Percentiles rank a stretch among this genome's conserved stretches.
phyloP scores from a whole-genome alignment of 805 yeast species.

The Candida fluviatilis region DNA sequence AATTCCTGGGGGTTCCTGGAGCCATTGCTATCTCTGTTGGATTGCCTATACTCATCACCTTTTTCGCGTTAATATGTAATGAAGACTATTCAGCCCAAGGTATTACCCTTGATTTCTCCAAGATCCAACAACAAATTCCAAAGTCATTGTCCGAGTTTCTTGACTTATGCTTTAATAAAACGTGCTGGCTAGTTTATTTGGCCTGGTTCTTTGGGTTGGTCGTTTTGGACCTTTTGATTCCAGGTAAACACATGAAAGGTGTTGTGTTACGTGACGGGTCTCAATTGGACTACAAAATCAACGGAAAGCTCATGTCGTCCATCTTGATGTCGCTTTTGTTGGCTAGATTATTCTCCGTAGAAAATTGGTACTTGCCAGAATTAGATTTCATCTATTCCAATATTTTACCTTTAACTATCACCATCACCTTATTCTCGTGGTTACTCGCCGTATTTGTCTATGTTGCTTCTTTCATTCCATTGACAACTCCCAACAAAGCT shows the following conservation, averaged over 20 bases:
- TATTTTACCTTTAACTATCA: conserved; percentile 58
- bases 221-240: conserved; percentile 55
- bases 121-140: conserved; percentile 35
- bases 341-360: conserved; percentile 44
- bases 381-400: conserved; percentile 70
- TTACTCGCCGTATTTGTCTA: conserved; percentile 63
- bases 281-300: conserved; percentile 67
- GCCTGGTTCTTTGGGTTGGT: conserved; percentile 71
- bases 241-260: conserved; percentile 61
- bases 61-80: conserved; percentile 60
- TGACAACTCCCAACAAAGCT: conserved; percentile 44
- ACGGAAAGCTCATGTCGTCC: conserved; percentile 61
- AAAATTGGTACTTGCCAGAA: conserved; percentile 68
- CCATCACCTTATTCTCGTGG: conserved; percentile 61
- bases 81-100: conserved; percentile 53
- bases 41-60: conserved; percentile 59
- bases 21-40: conserved; percentile 61
- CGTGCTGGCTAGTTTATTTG: conserved; percentile 61
- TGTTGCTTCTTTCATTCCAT: conserved; percentile 61
- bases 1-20: conserved; percentile 78
- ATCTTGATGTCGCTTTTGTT: conserved; percentile 34
- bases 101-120: conserved; percentile 34
- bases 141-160: conserved; percentile 16
- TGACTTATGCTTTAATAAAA: conserved; percentile 35
- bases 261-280: conserved; percentile 74